Base-by-base conservation (phyloP, 2,329 filamentous ascomycete species). In the Penicillium sp. region DNA sequence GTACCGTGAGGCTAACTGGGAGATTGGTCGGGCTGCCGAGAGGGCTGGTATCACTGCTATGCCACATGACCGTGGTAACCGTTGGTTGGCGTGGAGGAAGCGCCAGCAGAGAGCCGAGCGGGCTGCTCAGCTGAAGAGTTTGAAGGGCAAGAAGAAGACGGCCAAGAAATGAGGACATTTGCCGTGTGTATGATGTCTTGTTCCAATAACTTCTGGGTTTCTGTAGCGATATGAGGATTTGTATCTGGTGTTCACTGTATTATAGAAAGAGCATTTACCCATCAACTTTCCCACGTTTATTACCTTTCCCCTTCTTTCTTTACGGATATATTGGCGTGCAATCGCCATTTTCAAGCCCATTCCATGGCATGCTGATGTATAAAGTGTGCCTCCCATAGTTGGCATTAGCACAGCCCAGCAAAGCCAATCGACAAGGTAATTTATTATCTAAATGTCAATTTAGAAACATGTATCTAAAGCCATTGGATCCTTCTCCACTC, bases 61-160 rank as follows among this genome's bases (percentile, higher is more conserved):
- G 68, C 63, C 77, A 41, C 86, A 82, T 67, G 78, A 82, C 57
- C 80, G 79, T 13, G 79, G 81, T 38, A 83, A 86, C 66, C 75
- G 84, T 47, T 89, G 82, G 78, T 73, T 80, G 64, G 86, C 86
- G 15, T 88, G 86, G 86, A 79, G 82, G 68, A 87, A 84, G 78
- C 75, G 77, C 52, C 71, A 71, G 53, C 77, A 77, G 59, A 77
- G 80, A 67, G 77, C 77, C 61, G 75, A 77, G 64, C 75, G 72
- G 60, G 78, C 74, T 68, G 77, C 76, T 44, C 80, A 83, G 72
- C 80, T 79, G 75, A 82, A 78, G 71, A 77, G 79, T 57, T 66
- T 82, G 72, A 77, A 76, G 56, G 75, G 75, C 64, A 79, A 76
- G 64, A 76, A 74, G 66, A 74, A 75, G 71, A 57, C 63, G 27